Base-by-base conservation (phyloP, 495 filamentous ascomycete genomes). In the Annulohypoxylon stygium region DNA sequence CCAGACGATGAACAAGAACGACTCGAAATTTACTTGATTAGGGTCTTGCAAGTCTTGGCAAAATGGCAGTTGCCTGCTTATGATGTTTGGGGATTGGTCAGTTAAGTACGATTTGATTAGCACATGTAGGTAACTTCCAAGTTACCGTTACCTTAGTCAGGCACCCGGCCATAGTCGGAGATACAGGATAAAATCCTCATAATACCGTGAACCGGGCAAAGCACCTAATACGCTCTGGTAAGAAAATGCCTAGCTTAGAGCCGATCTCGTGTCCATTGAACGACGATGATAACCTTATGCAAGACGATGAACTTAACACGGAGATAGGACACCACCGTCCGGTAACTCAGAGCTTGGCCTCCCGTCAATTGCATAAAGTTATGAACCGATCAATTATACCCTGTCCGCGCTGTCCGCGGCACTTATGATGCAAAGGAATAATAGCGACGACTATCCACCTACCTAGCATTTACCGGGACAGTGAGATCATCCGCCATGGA, bases 401-500 rank as follows among this genome's bases (percentile, higher is more conserved):
- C 14, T n/a, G 14, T 14, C 14, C 41, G 14, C 41, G 41, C 11
- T 1, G 14, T 11, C 14, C 14, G 11, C 41, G 5, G 43, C 16
- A 47, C 16, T 47, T 47, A 18, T 16, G 41, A 45, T 47, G 43
- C 43, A 47, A 6, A 47, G 16, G 16, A 8, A 18, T 30, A 2
- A 47, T 3, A 2, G 8, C 8, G 36, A 39, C 8, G 41, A 20
- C 16, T 20, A 9, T 20, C 16, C 4, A 47, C 43, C 4, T n/a
- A 5, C 4, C 20, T 23, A 48, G n/a, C 11, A 58, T 66, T 39
- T 58, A 26, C 53, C 63, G 37, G 8, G 9, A 51, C 14, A 14
- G 50, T 66, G 63, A 66, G 39, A 66, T 58, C 63, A 66, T 50
- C 9, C 48, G 12, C 14, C 4, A 14, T 41, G 6, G 30, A 14